Percentiles rank a stretch among this genome's conserved stretches.
These are phyloP conservation scores for Cymbomonas tetramitiformis DNA, from an alignment of 139 green algal species.

Conservation along the genomic window DNA sequence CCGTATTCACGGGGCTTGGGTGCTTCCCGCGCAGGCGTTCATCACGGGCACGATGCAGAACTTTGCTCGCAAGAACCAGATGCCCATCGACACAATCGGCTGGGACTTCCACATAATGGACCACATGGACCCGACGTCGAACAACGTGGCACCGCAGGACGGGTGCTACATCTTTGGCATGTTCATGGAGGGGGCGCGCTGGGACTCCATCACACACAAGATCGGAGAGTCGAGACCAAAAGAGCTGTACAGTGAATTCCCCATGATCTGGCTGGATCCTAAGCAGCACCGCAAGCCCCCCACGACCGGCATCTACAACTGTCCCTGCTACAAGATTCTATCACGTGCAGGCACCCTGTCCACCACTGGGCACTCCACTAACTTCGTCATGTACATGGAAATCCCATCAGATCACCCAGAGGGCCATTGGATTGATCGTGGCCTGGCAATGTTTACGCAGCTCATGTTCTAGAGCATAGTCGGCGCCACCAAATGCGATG, in stretches of 20 bases:
- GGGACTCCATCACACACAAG: slow-evolving; percentile 34
- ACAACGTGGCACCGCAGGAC: slow-evolving; percentile 34
- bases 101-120: slow-evolving; percentile 58
- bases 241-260: slow-evolving; percentile 70
- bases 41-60: slow-evolving; percentile 74
- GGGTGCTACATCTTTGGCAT: slow-evolving; percentile 66
- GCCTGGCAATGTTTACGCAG: slow-evolving; percentile 56
- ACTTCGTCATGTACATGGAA: slow-evolving; percentile 72
- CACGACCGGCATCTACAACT: slow-evolving; percentile 43
- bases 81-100: slow-evolving; percentile 63
- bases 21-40: slow-evolving; percentile 48
- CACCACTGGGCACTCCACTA: slow-evolving; percentile 70
- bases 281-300: slow-evolving; percentile 39
- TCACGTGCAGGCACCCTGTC: slow-evolving; percentile 35
- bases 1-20: no score
- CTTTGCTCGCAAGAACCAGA: slow-evolving; percentile 53
- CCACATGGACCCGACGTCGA: slow-evolving; percentile 8
- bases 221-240: slow-evolving; percentile 56
- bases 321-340: slow-evolving; percentile 46
- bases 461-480: slow-evolving; percentile 40
- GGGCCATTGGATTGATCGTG: slow-evolving; percentile 59
- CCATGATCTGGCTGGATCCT: slow-evolving; percentile 57
- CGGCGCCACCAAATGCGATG: no score
- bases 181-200: slow-evolving; percentile 64
- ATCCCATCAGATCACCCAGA: slow-evolving; percentile 42